A percentile compares a stretch with the other conserved stretches of the same genome.
phyloP scores from a whole-genome alignment of 192 early-diverging fungal species.

The Coemansia sp. region DNA sequence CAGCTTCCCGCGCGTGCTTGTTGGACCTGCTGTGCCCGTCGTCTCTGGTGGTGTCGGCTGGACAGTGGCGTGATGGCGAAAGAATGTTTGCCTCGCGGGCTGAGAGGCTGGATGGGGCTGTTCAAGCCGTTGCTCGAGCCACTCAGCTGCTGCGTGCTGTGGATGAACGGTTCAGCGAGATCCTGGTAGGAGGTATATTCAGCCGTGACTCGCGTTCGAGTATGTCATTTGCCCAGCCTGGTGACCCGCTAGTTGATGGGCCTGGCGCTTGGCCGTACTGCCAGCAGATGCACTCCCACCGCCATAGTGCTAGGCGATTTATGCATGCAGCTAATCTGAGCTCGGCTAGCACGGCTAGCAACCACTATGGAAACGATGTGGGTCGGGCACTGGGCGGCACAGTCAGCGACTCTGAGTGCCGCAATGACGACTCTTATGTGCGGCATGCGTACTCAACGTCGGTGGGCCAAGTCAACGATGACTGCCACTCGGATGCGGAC shows the following conservation, averaged over 20 bases:
- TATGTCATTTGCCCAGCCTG: constrained; percentile 42
- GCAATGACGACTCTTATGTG: not conserved
- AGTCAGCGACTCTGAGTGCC: constrained; percentile 11
- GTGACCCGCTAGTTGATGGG: constrained; percentile 35
- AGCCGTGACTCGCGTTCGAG: constrained; percentile 35
- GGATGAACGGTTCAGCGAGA: constrained; percentile 43
- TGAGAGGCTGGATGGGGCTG: constrained; percentile 26
- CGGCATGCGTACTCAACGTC: constrained; percentile 17
- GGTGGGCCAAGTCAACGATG: constrained; percentile 10
- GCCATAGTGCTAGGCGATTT: constrained; percentile 25
- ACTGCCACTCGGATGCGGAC: constrained; percentile 22
- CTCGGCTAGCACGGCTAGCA: constrained; percentile 38
- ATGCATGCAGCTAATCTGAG: constrained; percentile 36
- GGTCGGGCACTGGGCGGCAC: constrained; percentile 6
- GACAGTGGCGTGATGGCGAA: not conserved
- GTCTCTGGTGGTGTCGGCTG: constrained; percentile 1
- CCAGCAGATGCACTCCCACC: not conserved
- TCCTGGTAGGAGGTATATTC: constrained; percentile 49
- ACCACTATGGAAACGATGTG: constrained; percentile 13
- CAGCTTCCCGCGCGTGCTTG: constrained; percentile 50
- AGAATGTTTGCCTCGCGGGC: constrained; percentile 22
- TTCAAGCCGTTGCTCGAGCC: constrained; percentile 31
- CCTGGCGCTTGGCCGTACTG: constrained; percentile 24
- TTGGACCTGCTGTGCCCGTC: constrained; percentile 41
- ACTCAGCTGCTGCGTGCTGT: constrained; percentile 45